Evolutionary conservation across 345 rosid genomes (phyloP).

Genomic region (Sapria himalayana): DNA sequence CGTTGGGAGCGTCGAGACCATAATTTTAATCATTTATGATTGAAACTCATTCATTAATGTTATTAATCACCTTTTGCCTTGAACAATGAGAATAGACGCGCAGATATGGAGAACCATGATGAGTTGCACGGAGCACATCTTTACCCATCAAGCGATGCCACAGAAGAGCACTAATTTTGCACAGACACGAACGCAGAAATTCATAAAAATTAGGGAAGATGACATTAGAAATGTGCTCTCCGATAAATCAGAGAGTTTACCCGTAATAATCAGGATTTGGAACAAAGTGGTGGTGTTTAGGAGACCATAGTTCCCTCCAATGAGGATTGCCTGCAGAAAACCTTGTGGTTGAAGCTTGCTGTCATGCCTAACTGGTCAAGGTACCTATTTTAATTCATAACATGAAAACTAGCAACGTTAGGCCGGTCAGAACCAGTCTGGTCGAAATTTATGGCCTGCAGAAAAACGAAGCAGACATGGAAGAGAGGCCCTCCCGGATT

Average conservation of each 20-base stretch:
- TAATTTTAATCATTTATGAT: too few relatives aligned
- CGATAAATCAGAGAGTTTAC: constrained; percentile 6
- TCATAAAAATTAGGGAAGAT: background rate
- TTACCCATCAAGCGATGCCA: constrained; percentile 53
- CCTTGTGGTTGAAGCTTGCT: constrained; percentile 33
- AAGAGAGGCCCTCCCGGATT: background rate
- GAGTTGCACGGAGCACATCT: constrained; percentile 15
- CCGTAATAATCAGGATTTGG: constrained; percentile 57
- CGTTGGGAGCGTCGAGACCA: too few relatives aligned
- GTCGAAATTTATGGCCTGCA: too few relatives aligned
- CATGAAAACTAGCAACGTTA: background rate
- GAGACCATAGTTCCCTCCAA: constrained; percentile 51
- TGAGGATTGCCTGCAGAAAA: constrained; percentile 39
- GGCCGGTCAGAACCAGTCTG: too few relatives aligned
- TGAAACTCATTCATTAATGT: too few relatives aligned
- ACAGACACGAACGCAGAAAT: background rate
- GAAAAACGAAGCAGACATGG: background rate
- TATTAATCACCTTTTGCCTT: constrained; percentile 16
- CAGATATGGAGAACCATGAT: constrained; percentile 20
- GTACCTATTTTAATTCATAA: constrained; percentile 17
- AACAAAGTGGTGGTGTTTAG: constrained; percentile 28
- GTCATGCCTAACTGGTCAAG: constrained; percentile 51
- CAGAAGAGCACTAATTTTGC: constrained; percentile 21
- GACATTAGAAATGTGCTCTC: background rate
- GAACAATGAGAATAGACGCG: constrained; percentile 37